Evolutionary conservation across 495 filamentous ascomycete species (phyloP).

Genomic region (Penicillium cosmopolitanum): DNA sequence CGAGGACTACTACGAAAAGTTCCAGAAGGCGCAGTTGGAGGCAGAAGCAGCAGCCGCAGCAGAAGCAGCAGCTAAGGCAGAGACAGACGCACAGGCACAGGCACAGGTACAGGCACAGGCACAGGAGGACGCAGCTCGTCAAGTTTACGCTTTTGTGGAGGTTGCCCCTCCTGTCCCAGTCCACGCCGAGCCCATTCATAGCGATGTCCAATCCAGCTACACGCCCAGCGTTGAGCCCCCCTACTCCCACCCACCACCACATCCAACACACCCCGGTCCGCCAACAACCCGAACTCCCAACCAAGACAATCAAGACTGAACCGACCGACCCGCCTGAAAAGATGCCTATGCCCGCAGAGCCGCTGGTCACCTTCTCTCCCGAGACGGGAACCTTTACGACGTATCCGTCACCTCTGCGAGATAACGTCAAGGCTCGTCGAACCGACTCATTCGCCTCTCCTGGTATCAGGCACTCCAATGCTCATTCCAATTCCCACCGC

Average conservation of each 20-base stretch:
- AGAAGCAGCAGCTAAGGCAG: conserved; percentile 1
- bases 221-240: conserved; percentile 25
- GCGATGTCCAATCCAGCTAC: conserved; percentile 19
- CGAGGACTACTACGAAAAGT: conserved; percentile 28
- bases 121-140: conserved; percentile 6
- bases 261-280: conserved; percentile 5
- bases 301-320: conserved; percentile 31
- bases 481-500: background rate
- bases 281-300: conserved; percentile 8
- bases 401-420: conserved; percentile 45
- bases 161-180: conserved; percentile 8
- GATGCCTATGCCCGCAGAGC: conserved; percentile 38
- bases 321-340: conserved; percentile 30
- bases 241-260: conserved; percentile 16
- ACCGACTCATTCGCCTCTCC: conserved; percentile 18
- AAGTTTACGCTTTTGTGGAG: background rate
- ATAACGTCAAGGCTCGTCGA: conserved; percentile 26
- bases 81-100: conserved; percentile 6
- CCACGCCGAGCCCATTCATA: conserved; percentile 4
- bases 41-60: conserved; percentile 1
- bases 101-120: conserved; percentile 11
- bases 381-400: conserved; percentile 53
- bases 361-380: conserved; percentile 51
- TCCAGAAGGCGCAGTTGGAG: conserved; percentile 31
- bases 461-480: conserved; percentile 9